Percentiles rank a stretch among this genome's conserved stretches.
Evolutionary conservation across 768 basidiomycete species (phyloP).

Genomic region (Gyrodon lividus): DNA sequence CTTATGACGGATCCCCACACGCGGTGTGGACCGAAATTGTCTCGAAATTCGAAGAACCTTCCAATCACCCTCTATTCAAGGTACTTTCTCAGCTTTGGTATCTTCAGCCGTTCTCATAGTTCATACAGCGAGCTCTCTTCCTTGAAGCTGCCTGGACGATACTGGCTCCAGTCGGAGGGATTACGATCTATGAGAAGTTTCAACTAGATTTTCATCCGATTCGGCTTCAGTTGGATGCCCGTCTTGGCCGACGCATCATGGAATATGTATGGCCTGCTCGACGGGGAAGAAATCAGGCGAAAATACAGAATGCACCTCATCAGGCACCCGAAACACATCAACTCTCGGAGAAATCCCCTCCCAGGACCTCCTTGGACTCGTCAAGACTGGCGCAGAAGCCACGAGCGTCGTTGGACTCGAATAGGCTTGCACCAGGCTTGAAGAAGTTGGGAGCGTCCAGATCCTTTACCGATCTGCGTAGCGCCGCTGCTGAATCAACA

Average conservation of each 20-base stretch:
- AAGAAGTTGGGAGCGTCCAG: slow-evolving; percentile 59
- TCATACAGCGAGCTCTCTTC: slow-evolving; percentile 64
- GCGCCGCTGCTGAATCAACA: slow-evolving; percentile 38
- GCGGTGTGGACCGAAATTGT: slow-evolving; percentile 89
- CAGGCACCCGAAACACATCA: slow-evolving; percentile 20
- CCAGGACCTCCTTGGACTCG: slow-evolving; percentile 53
- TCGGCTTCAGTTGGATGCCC: slow-evolving; percentile 82
- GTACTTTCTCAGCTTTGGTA: slow-evolving; percentile 33
- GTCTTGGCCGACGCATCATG: slow-evolving; percentile 76
- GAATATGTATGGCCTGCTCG: slow-evolving; percentile 85
- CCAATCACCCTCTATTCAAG: slow-evolving; percentile 70
- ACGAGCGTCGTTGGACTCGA: slow-evolving; percentile 35
- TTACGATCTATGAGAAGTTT: slow-evolving; percentile 83
- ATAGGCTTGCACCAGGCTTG: slow-evolving; percentile 39
- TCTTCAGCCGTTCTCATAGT: slow-evolving; percentile 5
- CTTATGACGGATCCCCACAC: slow-evolving; percentile 80
- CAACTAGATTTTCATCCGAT: slow-evolving; percentile 83
- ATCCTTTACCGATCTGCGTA: slow-evolving; percentile 69
- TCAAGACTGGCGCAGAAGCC: slow-evolving; percentile 36
- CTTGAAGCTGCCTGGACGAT: slow-evolving; percentile 77
- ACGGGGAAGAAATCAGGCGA: slow-evolving; percentile 29
- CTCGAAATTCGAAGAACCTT: slow-evolving; percentile 69
- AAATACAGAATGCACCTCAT: background rate
- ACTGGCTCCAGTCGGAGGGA: slow-evolving; percentile 90
- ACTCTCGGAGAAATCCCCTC: slow-evolving; percentile 16